These are phyloP conservation scores for Aspergillus arachidicola DNA, from an alignment of 2,329 filamentous ascomycete species.

Conservation along the genomic window DNA sequence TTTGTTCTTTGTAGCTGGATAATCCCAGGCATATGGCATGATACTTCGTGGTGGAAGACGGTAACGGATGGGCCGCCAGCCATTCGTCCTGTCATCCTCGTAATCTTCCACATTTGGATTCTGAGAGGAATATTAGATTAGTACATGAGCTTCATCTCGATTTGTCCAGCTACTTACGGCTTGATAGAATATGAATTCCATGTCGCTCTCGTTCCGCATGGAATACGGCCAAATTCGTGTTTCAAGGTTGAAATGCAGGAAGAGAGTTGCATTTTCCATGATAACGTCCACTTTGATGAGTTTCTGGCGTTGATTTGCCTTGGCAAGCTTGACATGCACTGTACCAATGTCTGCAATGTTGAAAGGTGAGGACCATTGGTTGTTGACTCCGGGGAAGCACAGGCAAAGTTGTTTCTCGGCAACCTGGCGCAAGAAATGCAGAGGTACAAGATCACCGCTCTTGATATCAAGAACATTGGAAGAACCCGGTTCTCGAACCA, in stretches of 20 bases:
- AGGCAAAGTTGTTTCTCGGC: slow-evolving; percentile 86
- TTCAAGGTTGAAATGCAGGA: slow-evolving; percentile 86
- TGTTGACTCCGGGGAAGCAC: slow-evolving; percentile 91
- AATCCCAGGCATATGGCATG: slow-evolving; percentile 99
- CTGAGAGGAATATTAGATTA: slow-evolving; percentile 14
- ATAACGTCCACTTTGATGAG: slow-evolving; percentile 86
- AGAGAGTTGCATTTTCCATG: slow-evolving; percentile 91
- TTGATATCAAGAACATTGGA: slow-evolving; percentile 80
- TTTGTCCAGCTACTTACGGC: slow-evolving; percentile 51
- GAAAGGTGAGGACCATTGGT: slow-evolving; percentile 97
- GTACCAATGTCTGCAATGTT: slow-evolving; percentile 95
- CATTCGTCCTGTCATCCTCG: slow-evolving; percentile 73
- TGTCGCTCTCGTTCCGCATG: slow-evolving; percentile 97
- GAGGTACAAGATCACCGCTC: slow-evolving; percentile 75
- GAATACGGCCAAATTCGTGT: slow-evolving; percentile 97
- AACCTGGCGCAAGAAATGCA: slow-evolving; percentile 86
- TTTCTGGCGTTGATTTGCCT: slow-evolving; percentile 83
- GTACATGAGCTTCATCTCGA: neutral
- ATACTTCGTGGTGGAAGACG: slow-evolving; percentile 90
- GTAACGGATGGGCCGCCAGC: slow-evolving; percentile 91
- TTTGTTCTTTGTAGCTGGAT: slow-evolving; percentile 94
- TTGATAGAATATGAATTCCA: slow-evolving; percentile 95
- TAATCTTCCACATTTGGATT: slow-evolving; percentile 93
- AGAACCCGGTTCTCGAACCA: slow-evolving; percentile 88
- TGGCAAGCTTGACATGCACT: slow-evolving; percentile 90